phyloP scores from a whole-genome alignment of 1,139 yeast species.

The Ogataea hybrid region DNA sequence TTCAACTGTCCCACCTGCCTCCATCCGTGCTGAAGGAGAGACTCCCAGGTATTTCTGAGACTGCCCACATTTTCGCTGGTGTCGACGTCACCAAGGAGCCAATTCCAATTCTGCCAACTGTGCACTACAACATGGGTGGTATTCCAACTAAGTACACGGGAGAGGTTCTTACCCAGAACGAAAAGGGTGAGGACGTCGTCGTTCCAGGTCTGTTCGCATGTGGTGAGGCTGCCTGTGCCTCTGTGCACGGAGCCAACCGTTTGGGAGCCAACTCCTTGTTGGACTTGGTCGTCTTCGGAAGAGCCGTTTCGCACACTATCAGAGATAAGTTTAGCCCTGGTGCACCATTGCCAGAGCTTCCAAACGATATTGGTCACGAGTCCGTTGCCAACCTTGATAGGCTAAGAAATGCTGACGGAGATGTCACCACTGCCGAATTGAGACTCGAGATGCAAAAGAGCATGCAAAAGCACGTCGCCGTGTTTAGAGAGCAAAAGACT shows the following conservation, averaged over 20 bases:
- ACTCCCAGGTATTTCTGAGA: constrained; percentile 98
- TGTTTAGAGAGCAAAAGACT: constrained; percentile 91
- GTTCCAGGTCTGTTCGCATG: constrained; percentile 96
- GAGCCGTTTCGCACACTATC: constrained; percentile 95
- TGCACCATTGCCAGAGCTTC: constrained; percentile 73
- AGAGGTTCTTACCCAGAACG: constrained; percentile 83
- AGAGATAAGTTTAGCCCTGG: constrained; percentile 85
- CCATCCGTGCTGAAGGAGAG: constrained; percentile 90
- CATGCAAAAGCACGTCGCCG: constrained; percentile 97
- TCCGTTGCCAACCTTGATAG: constrained; percentile 89
- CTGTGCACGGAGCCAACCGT: constrained; percentile 99
- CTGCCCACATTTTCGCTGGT: constrained; percentile 98
- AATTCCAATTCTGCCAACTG: constrained; percentile 97
- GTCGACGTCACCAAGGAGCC: constrained; percentile 99
- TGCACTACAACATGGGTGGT: constrained; percentile 99
- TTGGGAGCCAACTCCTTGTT: constrained; percentile 98
- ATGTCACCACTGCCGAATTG: constrained; percentile 79
- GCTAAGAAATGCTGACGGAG: constrained; percentile 82
- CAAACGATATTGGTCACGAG: constrained; percentile 85
- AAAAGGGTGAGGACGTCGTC: constrained; percentile 84
- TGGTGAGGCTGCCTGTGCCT: constrained; percentile 99
- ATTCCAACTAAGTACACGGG: constrained; percentile 98
- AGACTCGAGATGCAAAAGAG: constrained; percentile 92
- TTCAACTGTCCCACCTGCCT: constrained; percentile 94
- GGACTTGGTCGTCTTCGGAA: constrained; percentile 96